Evolutionary conservation across 495 filamentous ascomycete species (phyloP), one percentile per base, ranked within the genome.

Genomic region (Bryoglossum gracile): DNA sequence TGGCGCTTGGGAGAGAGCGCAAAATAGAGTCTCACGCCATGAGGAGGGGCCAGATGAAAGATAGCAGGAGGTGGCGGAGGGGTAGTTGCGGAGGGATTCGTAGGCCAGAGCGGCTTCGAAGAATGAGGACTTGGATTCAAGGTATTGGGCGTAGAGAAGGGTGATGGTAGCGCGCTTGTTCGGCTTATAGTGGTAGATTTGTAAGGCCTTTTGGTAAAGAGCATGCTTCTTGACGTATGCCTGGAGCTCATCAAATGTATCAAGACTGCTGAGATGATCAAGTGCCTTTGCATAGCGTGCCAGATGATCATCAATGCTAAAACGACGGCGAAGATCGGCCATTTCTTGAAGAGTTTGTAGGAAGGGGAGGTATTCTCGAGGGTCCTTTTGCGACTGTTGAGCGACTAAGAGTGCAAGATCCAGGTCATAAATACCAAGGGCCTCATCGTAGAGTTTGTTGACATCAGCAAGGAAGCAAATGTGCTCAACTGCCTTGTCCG

Each of bases 391-490:
- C 11, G 90, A 91, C 63, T 95, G 88, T 59, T 98, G 92, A 4
- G 94, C 92, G 33, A 98, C 84, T 40, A 94, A 70, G 10, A 98
- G 70, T 6, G 89, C 83, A 26, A 97, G 78, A 28, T 95, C 91
- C 3, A 98, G 75, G 58, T 95, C 79, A 60, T 98, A 96, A 2
- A 97, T 68, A 18, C 90, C 90, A 13, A 98, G 71, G 5, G 92
- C 86, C 48, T 87, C 83, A 50, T 95, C 86, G 59, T 92, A 98
- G n/a, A 98, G 77, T 43, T 78, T 80, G 60, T 95, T 92, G 16
- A 92, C 82, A 66, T 98, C 92, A 0, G 88, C 86, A 34, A 98
- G 72, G 69, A 96, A 98, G 71, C 89, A 96, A 54, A 97, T 95
- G 55, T 98, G 92, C 60, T 94, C 89, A 30, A 95, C 83, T 1